A percentile compares a stretch with the other conserved stretches of the same genome.
phyloP scores from a whole-genome alignment of 768 basidiomycete genomes.

The Clavulina sp. region DNA sequence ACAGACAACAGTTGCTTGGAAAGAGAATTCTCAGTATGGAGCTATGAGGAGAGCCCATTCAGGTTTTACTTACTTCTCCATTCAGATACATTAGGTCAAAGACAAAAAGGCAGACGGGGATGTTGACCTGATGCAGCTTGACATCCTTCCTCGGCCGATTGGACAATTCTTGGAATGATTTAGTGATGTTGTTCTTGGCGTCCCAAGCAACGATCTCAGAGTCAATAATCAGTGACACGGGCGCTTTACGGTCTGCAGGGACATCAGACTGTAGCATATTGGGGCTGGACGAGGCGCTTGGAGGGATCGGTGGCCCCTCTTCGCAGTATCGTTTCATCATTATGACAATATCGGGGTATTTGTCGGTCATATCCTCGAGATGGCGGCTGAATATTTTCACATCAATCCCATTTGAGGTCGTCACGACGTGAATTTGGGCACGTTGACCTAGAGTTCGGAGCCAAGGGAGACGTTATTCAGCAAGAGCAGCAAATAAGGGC shows the following conservation, averaged over 20 bases:
- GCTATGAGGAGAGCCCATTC: constrained; percentile 4
- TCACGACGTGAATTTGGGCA: constrained; percentile 46
- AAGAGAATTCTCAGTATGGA: constrained; percentile 2
- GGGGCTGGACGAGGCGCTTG: not conserved
- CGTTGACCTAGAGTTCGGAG: constrained; percentile 45
- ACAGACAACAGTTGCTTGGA: constrained; percentile 47
- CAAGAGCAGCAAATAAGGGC: constrained; percentile 24
- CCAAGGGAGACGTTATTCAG: constrained; percentile 15
- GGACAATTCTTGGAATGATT: constrained; percentile 75
- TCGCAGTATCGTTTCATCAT: constrained; percentile 37
- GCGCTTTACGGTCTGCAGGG: not conserved
- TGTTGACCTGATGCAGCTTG: constrained; percentile 48
- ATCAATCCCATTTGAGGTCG: not conserved
- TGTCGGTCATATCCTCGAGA: constrained; percentile 83
- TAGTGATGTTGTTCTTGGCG: constrained; percentile 37
- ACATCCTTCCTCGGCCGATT: constrained; percentile 77
- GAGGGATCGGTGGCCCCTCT: constrained; percentile 20
- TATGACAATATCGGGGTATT: constrained; percentile 72
- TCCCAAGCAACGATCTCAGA: constrained; percentile 81
- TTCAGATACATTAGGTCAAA: constrained; percentile 85
- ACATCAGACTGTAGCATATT: not conserved
- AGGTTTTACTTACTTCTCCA: constrained; percentile 38
- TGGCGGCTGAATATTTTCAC: constrained; percentile 74
- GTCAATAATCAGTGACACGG: constrained; percentile 55
- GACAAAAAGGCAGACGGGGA: constrained; percentile 66